Percentiles rank a stretch among this genome's conserved stretches.
Evolutionary conservation across 2,329 filamentous ascomycete genomes (phyloP).

Genomic region (Aspergillus sp.): DNA sequence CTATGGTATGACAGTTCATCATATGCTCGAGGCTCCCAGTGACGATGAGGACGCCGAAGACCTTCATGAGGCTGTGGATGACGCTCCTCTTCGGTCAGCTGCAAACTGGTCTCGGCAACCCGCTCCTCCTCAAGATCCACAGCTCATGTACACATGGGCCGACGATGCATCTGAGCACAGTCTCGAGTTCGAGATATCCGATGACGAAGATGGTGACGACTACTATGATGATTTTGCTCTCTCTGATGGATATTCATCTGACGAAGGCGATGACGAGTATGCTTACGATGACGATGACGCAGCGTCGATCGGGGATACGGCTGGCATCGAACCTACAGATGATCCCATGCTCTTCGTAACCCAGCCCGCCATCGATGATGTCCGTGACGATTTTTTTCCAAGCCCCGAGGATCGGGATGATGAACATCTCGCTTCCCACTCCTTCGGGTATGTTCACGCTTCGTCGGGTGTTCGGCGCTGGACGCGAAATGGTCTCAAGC

Average conservation of each 20-base stretch:
- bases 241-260: slow-evolving; percentile 51
- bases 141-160: slow-evolving; percentile 38
- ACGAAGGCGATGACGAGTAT: slow-evolving; percentile 53
- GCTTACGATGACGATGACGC: slow-evolving; percentile 58
- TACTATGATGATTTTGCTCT: slow-evolving; percentile 46
- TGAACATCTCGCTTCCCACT: slow-evolving; percentile 79
- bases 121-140: slow-evolving; percentile 23
- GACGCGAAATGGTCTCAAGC: slow-evolving; percentile 67
- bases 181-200: slow-evolving; percentile 54
- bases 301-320: slow-evolving; percentile 68
- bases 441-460: slow-evolving; percentile 80
- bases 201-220: slow-evolving; percentile 52
- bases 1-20: slow-evolving; percentile 94
- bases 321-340: slow-evolving; percentile 71
- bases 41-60: slow-evolving; percentile 51
- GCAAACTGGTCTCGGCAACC: slow-evolving; percentile 36
- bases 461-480: slow-evolving; percentile 85
- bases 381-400: slow-evolving; percentile 79
- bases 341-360: slow-evolving; percentile 80
- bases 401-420: slow-evolving; percentile 71
- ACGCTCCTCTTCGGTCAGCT: slow-evolving; percentile 45
- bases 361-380: slow-evolving; percentile 86
- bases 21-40: slow-evolving; percentile 76
- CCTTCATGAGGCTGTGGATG: slow-evolving; percentile 30
- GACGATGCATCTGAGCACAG: slow-evolving; percentile 41